A percentile compares a stretch with the other conserved stretches of the same genome.
These are phyloP conservation scores for Wallacemonas sp. DNA, from an alignment of 208 protist genomes.

Conservation along the genomic window DNA sequence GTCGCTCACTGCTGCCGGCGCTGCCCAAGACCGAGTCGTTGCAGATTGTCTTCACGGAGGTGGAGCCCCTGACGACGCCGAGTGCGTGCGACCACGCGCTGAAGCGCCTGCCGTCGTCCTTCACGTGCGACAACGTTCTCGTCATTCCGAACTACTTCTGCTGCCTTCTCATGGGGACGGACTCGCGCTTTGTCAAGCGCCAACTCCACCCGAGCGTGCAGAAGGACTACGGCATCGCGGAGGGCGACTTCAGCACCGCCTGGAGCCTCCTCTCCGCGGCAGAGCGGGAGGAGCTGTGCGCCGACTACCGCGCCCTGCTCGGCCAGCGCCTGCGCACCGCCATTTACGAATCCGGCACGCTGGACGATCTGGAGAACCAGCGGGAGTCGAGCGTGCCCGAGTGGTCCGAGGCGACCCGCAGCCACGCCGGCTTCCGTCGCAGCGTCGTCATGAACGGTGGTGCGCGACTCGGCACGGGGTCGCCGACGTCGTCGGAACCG, in stretches of 20 bases:
- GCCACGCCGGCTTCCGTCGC: conserved; percentile 2
- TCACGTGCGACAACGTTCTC: conserved; percentile 26
- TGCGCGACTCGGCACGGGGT: not conserved
- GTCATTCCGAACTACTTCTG: conserved; percentile 53
- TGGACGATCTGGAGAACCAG: not conserved
- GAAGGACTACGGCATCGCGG: not conserved
- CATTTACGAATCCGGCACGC: conserved; percentile 9
- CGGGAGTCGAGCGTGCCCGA: not conserved
- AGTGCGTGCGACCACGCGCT: conserved; percentile 26
- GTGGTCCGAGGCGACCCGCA: not conserved
- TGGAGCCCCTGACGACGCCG: not conserved
- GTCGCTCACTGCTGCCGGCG: conserved; percentile 25
- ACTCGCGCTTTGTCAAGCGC: conserved; percentile 10
- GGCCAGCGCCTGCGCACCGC: conserved; percentile 18
- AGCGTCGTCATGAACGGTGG: not conserved
- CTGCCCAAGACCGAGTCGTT: conserved; percentile 23
- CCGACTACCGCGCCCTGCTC: conserved; percentile 13
- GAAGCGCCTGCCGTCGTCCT: conserved; percentile 25
- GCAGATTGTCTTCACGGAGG: conserved; percentile 20
- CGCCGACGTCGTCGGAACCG: too few species aligned
- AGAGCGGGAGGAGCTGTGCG: conserved; percentile 7
- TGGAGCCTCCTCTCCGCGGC: conserved; percentile 15
- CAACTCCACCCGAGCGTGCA: not conserved
- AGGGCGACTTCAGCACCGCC: conserved; percentile 13
- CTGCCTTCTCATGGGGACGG: conserved; percentile 25